These are phyloP conservation scores for Bryum argenteum DNA, from an alignment of 225 moss, liverwort and hornwort species.

Conservation along the genomic window DNA sequence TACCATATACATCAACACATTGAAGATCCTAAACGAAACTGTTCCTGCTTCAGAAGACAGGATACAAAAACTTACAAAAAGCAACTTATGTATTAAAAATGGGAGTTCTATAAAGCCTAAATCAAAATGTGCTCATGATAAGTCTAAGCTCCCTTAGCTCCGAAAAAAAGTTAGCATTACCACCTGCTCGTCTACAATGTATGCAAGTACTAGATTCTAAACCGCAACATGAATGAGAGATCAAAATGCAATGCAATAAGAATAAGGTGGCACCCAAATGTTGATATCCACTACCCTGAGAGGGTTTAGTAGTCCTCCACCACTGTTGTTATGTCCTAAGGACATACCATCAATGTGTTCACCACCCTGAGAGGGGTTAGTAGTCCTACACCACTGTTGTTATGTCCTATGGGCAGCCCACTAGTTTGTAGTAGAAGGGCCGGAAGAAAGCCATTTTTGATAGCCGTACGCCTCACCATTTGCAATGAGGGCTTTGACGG, in stretches of 20 bases:
- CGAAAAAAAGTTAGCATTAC: neutral
- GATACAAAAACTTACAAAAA: neutral
- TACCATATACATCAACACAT: too few species aligned
- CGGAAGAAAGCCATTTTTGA: constrained; percentile 33
- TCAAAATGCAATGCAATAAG: constrained; percentile 5
- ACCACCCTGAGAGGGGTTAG: too few species aligned
- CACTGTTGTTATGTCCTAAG: too few species aligned
- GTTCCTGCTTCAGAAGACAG: neutral
- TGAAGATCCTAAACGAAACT: neutral
- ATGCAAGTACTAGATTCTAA: constrained; percentile 5
- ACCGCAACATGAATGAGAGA: constrained; percentile 20
- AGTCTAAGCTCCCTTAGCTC: neutral
- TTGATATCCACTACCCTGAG: too few species aligned
- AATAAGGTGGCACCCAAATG: too few species aligned
- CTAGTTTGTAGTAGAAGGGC: constrained; percentile 7
- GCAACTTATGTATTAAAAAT: neutral
- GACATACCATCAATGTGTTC: too few species aligned
- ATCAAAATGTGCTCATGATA: constrained; percentile 1
- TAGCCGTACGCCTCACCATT: constrained; percentile 70
- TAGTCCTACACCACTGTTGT: too few species aligned
- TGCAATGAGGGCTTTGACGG: constrained; percentile 79
- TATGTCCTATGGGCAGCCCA: too few species aligned
- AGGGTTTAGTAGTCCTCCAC: too few species aligned
- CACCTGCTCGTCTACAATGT: constrained; percentile 12
- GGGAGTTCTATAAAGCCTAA: neutral